Base-by-base conservation (phyloP, 1,284 basidiomycete species). In the Naganishia albida region DNA sequence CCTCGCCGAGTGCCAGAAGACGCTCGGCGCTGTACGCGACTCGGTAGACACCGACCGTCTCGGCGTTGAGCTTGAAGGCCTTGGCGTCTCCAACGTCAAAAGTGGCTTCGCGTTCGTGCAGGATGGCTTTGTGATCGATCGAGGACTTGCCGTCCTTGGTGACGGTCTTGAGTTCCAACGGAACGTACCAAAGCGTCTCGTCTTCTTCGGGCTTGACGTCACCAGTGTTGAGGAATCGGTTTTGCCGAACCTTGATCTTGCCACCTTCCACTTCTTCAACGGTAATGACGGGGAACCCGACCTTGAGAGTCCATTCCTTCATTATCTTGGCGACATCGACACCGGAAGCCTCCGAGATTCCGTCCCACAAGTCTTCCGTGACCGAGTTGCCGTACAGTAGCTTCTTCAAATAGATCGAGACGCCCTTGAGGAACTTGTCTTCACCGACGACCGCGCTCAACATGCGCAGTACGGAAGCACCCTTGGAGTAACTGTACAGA, bases 251-350 rank as follows among this genome's bases (percentile, higher is more conserved):
- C 65, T 81, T 81, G 70, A 94, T 87, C 70, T 46, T 48, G 18
- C 87, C 87, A 53, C 85, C 85, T 1, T 82, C 78, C 8, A 82
- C 84, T 78, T 97, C 93, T 0, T 86, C 88, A 50, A 98, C 91
- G 18, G 87, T 90, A 59, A 99, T 78, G 28, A 98, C 87, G 3
- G 93, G 93, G 81, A 88, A 93, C 28, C 91, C 91, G 68, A 88
- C 87, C 84, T 93, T 91, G 66, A 87, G 85, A 43, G 94, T 88
- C 95, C 94, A 99, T 75, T 89, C 89, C 68, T 90, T 85, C 91
- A 98, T 95, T 72, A 98, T 84, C 64, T 83, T 83, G 15, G 87
- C 82, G 52, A 97, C 85, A 71, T 97, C 87, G 42, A 87, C 74
- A 16, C 87, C 89, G 46, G 89, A 90, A 2, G 92, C 86, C 72